Conservation (phyloP, 306 rosid species). For the Dalbergia cultrata region DNA sequence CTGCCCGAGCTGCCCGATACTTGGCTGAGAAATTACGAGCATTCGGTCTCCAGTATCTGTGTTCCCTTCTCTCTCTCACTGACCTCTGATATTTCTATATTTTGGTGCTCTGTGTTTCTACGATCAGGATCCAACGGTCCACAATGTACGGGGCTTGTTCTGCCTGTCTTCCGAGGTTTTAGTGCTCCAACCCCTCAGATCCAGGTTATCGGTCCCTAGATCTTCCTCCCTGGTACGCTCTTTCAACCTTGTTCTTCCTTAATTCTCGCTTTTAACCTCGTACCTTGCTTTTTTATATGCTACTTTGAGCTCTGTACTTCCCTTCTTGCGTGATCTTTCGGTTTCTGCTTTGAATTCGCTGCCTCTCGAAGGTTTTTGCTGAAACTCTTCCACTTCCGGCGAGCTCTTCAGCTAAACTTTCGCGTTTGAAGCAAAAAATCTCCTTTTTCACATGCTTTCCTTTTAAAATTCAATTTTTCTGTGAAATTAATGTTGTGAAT, state of each 20-base stretch:
- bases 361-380: constrained; percentile 15
- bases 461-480: constrained; percentile 21
- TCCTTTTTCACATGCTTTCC: constrained; percentile 16
- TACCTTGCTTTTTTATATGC: constrained; percentile 1
- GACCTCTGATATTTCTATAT: constrained; percentile 68
- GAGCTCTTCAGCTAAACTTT: not conserved
- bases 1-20: constrained; percentile 76
- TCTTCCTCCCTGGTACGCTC: constrained; percentile 69
- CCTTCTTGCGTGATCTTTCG: constrained; percentile 5
- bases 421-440: not conserved
- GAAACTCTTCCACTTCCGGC: constrained; percentile 9
- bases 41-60: constrained; percentile 60
- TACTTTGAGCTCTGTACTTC: not conserved
- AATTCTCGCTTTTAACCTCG: not conserved
- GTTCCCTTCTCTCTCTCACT: constrained; percentile 50
- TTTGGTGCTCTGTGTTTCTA: constrained; percentile 55
- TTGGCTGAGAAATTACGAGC: constrained; percentile 75
- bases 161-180: constrained; percentile 58
- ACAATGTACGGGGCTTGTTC: constrained; percentile 59
- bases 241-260: constrained; percentile 28
- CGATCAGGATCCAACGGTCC: constrained; percentile 82
- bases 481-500: not conserved
- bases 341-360: constrained; percentile 3
- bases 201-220: constrained; percentile 51
- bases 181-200: constrained; percentile 62